These are phyloP conservation scores for Zymoseptoria tritici DNA, from an alignment of 2,329 filamentous ascomycete species.

Conservation along the genomic window DNA sequence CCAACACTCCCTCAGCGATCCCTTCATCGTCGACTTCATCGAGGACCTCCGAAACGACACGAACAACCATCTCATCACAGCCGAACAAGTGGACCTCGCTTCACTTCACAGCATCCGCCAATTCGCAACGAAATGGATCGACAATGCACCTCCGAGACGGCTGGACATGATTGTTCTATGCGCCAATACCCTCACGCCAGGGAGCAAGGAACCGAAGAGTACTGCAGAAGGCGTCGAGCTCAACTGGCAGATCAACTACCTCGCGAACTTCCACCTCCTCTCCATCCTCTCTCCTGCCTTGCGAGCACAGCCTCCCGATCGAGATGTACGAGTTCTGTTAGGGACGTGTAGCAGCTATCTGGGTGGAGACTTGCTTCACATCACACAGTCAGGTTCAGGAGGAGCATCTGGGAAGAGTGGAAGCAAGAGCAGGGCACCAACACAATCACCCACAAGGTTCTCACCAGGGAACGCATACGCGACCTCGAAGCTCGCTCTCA, in stretches of 20 bases:
- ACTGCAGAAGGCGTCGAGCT: conserved; percentile 74
- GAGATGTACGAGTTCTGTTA: conserved; percentile 83
- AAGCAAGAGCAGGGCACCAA: conserved; percentile 51
- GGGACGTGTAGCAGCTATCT: conserved; percentile 86
- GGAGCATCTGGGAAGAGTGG: conserved; percentile 36
- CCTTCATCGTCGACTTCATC: conserved; percentile 87
- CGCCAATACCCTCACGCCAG: conserved; percentile 67
- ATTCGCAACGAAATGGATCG: conserved; percentile 97
- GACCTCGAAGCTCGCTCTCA: conserved; percentile 61
- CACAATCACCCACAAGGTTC: conserved; percentile 30
- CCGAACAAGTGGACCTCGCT: conserved; percentile 84
- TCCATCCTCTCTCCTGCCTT: conserved; percentile 86
- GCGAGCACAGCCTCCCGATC: conserved; percentile 82
- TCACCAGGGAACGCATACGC: conserved; percentile 41
- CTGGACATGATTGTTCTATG: conserved; percentile 89
- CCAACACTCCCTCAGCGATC: conserved; percentile 69
- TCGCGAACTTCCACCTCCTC: conserved; percentile 91
- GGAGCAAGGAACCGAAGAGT: conserved; percentile 48
- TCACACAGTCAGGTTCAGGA: conserved; percentile 33
- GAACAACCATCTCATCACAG: conserved; percentile 82
- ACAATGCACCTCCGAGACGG: conserved; percentile 81
- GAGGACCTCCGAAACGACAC: conserved; percentile 73
- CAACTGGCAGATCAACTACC: conserved; percentile 91
- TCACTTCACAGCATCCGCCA: conserved; percentile 83
- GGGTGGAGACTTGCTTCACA: conserved; percentile 59